phyloP scores from a whole-genome alignment of 2,329 filamentous ascomycete genomes.

The Kalmusia sp. region DNA sequence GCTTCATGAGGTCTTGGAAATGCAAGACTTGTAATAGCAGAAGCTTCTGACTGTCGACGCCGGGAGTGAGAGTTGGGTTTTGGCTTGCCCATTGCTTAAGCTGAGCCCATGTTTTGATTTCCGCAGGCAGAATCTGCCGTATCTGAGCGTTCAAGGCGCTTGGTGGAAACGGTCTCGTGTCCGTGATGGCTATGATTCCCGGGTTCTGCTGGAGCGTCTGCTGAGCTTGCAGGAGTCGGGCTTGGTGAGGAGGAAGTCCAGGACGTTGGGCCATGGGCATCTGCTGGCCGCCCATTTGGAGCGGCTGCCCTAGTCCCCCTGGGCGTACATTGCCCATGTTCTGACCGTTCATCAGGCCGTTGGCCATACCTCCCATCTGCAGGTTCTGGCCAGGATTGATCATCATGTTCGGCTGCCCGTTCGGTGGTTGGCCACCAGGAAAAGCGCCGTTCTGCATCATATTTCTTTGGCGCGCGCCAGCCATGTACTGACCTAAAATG shows the following conservation, averaged over 20 bases:
- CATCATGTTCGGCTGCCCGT: slow-evolving; percentile 36
- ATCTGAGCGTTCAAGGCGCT: slow-evolving; percentile 32
- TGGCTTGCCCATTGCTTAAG: slow-evolving; percentile 61
- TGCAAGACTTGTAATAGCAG: slow-evolving; percentile 51
- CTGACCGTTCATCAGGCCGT: slow-evolving; percentile 35
- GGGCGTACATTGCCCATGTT: slow-evolving; percentile 32
- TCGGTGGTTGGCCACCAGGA: slow-evolving; percentile 24
- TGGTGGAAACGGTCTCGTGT: slow-evolving; percentile 39
- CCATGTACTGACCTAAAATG: slow-evolving; percentile 35
- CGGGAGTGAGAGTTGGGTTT: slow-evolving; percentile 47
- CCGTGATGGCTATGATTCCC: slow-evolving; percentile 41
- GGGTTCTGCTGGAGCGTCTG: slow-evolving; percentile 40
- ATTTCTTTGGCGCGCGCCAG: slow-evolving; percentile 27
- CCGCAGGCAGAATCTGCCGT: slow-evolving; percentile 51
- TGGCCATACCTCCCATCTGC: slow-evolving; percentile 29
- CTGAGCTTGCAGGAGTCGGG: slow-evolving; percentile 32
- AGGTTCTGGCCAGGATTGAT: slow-evolving; percentile 38
- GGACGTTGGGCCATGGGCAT: slow-evolving; percentile 35
- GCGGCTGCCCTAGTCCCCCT: slow-evolving; percentile 39
- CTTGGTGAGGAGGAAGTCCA: slow-evolving; percentile 30
- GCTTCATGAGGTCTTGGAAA: slow-evolving; percentile 49
- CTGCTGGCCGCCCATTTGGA: slow-evolving; percentile 31
- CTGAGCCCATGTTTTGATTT: slow-evolving; percentile 63
- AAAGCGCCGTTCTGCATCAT: slow-evolving; percentile 31
- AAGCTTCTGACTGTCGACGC: slow-evolving; percentile 37